Base-by-base conservation (phyloP, 2,329 filamentous ascomycete genomes). In the Trichoderma oligosporum region DNA sequence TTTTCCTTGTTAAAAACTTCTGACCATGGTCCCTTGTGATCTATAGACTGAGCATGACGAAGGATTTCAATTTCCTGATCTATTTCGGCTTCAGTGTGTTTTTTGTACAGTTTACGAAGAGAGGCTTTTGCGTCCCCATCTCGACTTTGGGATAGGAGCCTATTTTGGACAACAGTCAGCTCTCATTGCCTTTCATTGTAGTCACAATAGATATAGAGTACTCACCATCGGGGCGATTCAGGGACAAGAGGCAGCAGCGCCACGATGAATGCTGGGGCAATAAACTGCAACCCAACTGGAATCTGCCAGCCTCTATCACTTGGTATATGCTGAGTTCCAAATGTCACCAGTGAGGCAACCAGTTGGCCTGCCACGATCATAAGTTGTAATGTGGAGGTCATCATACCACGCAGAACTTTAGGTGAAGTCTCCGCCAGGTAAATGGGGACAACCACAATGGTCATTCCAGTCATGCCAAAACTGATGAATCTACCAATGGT, bases 241-340 rank as follows among this genome's bases (percentile, higher is more conserved):
- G 76, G 76, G 3, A 76, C 67, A 39, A 76, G 69, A 6, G 66
- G 61, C 2, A 73, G 64, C 2, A 69, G 64, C 0, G 67, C 51
- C 4, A 76, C 56, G 1, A 78, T 65, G 1, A 74, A 63, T 0
- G 71, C 61, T 0, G 74, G 72, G 47, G 72, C 76, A 2, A 74
- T 49, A 64, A 76, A 74, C 65, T 79, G 76, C 2, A 79, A 60
- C 0, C 70, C 72, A 14, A 76, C 75, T 0, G 77, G 76, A n/a
- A 74, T 68, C 11, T 74, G 67, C 78, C 78, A 81, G 5, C 57
- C 61, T 0, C 57, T 57, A 1, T 62, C 45, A 7, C 33, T 54
- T 1, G 54, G 18, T n/a, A 70, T 65, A 9, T 60, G 49, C 29
- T 63, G 60, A 4, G 68, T 70, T 14, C 67, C 64, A 33, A 59